Evolutionary conservation across 768 basidiomycete genomes (phyloP), one percentile per base, ranked within the genome.

Genomic region (Rhodocollybia butyracea): DNA sequence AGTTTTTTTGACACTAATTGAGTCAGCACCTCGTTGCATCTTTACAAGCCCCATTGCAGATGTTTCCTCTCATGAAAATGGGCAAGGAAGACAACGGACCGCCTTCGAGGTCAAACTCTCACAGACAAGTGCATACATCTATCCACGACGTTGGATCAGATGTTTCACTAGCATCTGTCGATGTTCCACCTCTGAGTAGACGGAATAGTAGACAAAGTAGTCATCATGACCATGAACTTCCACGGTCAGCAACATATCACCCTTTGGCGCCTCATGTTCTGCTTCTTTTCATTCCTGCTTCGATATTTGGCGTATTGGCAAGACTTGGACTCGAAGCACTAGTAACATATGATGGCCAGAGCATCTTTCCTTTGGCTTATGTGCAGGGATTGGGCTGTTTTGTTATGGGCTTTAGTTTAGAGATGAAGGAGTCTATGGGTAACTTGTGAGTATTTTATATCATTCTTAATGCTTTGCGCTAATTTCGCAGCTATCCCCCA

Each of bases 311-410:
- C n/a, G 76, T 84, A 4, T 83, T 98, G 34, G 84, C 88, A 11
- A 77, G 95, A 32, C 72, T 98, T 5, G 95, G 95, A 0, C 67
- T 97, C 7, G 66, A 80, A 27, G 89, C 91, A 6, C 72, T 98
- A 42, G 79, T 79, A 19, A 82, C 78, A 0, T 98, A 92, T 61
- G 77, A 86, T 34, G 91, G 89, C 1, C 68, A 78, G 41, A 79
- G 83, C 60, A 84, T 98, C 5, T 98, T 94, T 65, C 76, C 89
- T 2, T 73, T 98, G 22, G 83, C 87, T 3, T 98, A 94, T 74
- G 79, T 84, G 0, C 96, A 99, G 68, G 89, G 85, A 0, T 72
- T 86, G 0, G 97, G 97, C 17, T 98, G 95, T 71, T 74, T 94
- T 51, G 73, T 96, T 27, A 98, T 99, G 94, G 97, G 97, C 2